Base-by-base conservation (phyloP, 1,284 basidiomycete species). In the Pyrrhoderma lamaoense region DNA sequence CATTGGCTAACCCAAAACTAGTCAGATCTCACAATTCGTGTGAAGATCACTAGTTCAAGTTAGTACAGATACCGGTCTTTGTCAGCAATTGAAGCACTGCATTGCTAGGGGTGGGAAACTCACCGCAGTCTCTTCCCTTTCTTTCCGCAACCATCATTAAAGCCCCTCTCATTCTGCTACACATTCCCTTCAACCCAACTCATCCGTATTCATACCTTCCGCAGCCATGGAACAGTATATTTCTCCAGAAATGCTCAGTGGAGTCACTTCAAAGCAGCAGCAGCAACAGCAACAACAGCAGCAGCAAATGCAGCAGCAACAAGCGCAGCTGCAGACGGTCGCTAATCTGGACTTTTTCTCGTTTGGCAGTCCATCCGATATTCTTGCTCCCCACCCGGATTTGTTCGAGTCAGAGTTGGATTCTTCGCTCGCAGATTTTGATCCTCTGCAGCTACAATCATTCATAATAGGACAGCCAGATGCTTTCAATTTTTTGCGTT, bases 331-430 rank as follows among this genome's bases (percentile, higher is more conserved):
- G 46, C 51, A 50, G 34, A 38, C 69, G 61, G 60, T 46, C 21
- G 48, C 68, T 65, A 49, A 64, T 61, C 61, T 82, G 65, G 82
- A 83, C 67, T 80, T 83, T 69, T 73, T 79, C 65, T 80, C 80
- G 61, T 85, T 82, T 72, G 75, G 63, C 42, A 59, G 75, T 62
- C 71, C 77, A 52, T 71, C 79, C 58, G 72, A 76, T 58, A 82
- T 85, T 69, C 71, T 79, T 59, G 80, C 81, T 44, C 84, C 85
- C 47, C 78, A 83, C 64, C 82, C 85, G 56, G 85, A 89, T 73
- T 74, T 80, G 56, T 89, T 89, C 69, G 87, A 89, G 62, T 76
- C 78, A 48, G 87, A 89, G 67, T 76, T 89, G 62, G 87, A 89
- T 69, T 72, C 72, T 35, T 76, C 74, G 65, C 77, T 84, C 61